These are phyloP conservation scores for Lasiosphaeris hirsuta DNA, from an alignment of 495 filamentous ascomycete genomes.

Conservation along the genomic window DNA sequence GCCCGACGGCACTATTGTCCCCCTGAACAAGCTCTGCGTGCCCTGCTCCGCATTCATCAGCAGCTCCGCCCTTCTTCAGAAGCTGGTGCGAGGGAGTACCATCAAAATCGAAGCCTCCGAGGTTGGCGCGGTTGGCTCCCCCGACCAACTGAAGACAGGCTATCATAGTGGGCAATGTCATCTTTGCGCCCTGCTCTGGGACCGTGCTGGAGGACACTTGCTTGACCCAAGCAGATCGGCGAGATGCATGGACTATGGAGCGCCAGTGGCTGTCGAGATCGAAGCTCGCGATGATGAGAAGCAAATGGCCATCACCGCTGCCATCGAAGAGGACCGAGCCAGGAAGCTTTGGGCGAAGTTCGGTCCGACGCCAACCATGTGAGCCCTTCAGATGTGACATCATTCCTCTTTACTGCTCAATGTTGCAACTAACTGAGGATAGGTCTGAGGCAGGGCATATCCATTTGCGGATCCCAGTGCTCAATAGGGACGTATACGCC, in stretches of 20 bases:
- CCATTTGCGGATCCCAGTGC: background rate
- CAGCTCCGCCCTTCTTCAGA: background rate
- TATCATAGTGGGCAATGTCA: slow-evolving; percentile 4
- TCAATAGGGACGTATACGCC: slow-evolving; percentile 4
- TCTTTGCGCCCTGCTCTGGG: slow-evolving; percentile 8
- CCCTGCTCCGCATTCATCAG: background rate
- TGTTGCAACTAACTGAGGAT: background rate
- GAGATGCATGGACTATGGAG: background rate
- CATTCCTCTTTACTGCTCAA: background rate
- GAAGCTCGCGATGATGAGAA: slow-evolving; percentile 8
- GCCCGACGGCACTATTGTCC: background rate
- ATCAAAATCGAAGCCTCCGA: slow-evolving; percentile 1
- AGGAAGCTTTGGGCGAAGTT: slow-evolving; percentile 9
- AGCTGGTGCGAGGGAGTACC: background rate
- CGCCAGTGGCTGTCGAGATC: background rate
- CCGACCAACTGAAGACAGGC: background rate
- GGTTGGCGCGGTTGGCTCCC: background rate
- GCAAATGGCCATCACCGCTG: slow-evolving; percentile 5
- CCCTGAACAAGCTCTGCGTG: slow-evolving; percentile 1
- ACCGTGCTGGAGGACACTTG: background rate
- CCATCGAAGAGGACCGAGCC: background rate
- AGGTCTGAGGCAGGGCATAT: slow-evolving; percentile 1
- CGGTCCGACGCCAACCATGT: slow-evolving; percentile 4
- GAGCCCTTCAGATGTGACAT: too few relatives aligned
- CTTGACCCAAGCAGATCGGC: background rate